phyloP scores from a whole-genome alignment of 1,139 yeast genomes.

The Yamadazyma siamensis region DNA sequence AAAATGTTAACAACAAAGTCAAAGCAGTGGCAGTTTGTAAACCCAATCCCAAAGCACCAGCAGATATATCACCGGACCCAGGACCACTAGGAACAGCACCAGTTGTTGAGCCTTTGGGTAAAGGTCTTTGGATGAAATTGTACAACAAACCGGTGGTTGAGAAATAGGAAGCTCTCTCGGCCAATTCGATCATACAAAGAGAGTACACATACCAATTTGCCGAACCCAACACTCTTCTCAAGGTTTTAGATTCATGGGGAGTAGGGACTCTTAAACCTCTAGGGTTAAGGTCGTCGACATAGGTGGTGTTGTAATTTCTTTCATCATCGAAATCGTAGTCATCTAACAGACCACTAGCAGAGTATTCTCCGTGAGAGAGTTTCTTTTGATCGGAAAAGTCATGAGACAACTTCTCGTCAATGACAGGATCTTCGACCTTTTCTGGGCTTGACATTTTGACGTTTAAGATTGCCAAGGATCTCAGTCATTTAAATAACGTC shows the following conservation, averaged over 20 bases:
- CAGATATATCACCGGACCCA: slow-evolving; percentile 23
- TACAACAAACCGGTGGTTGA: slow-evolving; percentile 40
- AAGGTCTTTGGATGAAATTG: slow-evolving; percentile 44
- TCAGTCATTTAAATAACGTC: too few relatives aligned
- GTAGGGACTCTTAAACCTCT: slow-evolving; percentile 35
- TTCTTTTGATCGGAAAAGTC: too few relatives aligned
- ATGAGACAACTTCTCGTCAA: too few relatives aligned
- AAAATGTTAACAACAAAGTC: slow-evolving; percentile 35
- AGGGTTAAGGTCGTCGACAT: slow-evolving; percentile 30
- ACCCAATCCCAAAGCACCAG: slow-evolving; percentile 44
- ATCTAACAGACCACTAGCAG: slow-evolving; percentile 12
- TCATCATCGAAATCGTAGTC: slow-evolving; percentile 24
- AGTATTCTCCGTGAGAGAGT: slow-evolving; percentile 9
- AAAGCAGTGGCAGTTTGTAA: slow-evolving; percentile 38
- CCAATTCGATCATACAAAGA: slow-evolving; percentile 42
- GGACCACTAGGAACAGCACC: slow-evolving; percentile 36
- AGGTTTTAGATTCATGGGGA: slow-evolving; percentile 39
- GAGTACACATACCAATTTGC: slow-evolving; percentile 27
- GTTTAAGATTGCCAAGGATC: too few relatives aligned
- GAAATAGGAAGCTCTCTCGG: slow-evolving; percentile 47
- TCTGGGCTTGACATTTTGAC: too few relatives aligned
- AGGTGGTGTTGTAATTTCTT: slow-evolving; percentile 22
- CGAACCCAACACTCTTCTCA: slow-evolving; percentile 36
- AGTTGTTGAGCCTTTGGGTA: slow-evolving; percentile 49
- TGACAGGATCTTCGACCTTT: too few relatives aligned